phyloP scores from a whole-genome alignment of 2,329 filamentous ascomycete genomes.

The Ophiosphaerella korrae region DNA sequence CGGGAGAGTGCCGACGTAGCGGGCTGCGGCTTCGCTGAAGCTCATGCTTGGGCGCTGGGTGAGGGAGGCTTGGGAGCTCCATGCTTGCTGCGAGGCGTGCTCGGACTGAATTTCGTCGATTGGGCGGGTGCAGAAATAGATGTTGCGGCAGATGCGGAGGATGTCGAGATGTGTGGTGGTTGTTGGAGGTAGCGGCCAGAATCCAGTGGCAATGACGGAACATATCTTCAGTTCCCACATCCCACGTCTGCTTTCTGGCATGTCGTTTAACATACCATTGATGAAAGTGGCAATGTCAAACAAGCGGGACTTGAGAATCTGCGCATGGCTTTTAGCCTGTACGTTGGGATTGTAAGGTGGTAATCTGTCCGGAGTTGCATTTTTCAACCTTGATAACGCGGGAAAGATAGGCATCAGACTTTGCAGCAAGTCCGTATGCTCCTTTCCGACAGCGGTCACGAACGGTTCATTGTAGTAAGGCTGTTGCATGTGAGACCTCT shows the following conservation, averaged over 20 bases:
- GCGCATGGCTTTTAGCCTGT: slow-evolving; percentile 11
- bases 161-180: slow-evolving; percentile 16
- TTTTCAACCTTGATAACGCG: slow-evolving; percentile 15
- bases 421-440: background rate
- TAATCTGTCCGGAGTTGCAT: slow-evolving; percentile 8
- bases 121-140: background rate
- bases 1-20: background rate
- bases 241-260: slow-evolving; percentile 3
- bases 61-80: no score
- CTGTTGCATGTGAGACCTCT: no score
- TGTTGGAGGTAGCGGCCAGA: slow-evolving; percentile 23
- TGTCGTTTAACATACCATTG: background rate
- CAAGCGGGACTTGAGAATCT: slow-evolving; percentile 21
- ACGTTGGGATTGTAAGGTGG: slow-evolving; percentile 8
- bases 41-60: background rate
- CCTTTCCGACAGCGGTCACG: background rate
- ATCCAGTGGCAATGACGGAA: slow-evolving; percentile 17
- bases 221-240: slow-evolving; percentile 19
- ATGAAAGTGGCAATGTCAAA: slow-evolving; percentile 21
- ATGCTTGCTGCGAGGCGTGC: background rate
- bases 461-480: background rate
- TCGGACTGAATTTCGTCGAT: background rate
- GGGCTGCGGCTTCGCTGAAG: slow-evolving; percentile 1
- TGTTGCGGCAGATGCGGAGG: slow-evolving; percentile 20
- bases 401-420: slow-evolving; percentile 12